These are phyloP conservation scores for Cyberlindnera samutprakarnensis DNA, from an alignment of 805 yeast species.

Conservation along the genomic window DNA sequence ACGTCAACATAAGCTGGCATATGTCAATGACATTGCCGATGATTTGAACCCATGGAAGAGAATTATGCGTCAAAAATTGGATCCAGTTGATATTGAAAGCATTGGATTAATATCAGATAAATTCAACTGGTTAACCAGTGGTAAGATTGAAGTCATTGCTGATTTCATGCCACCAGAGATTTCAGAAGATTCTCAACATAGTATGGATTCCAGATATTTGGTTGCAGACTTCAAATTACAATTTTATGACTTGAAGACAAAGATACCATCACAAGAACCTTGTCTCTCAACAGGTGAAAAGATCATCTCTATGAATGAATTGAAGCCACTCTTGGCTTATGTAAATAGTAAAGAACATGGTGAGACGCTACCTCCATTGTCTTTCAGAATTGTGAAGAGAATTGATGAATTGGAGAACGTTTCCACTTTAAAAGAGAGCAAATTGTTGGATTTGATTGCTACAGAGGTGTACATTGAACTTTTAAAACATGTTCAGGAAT, in stretches of 20 bases:
- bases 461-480: constrained; percentile 54
- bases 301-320: constrained; percentile 49
- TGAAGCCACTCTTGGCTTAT: constrained; percentile 54
- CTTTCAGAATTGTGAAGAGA: constrained; percentile 39
- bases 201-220: constrained; percentile 38
- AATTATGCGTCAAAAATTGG: constrained; percentile 38
- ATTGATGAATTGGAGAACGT: constrained; percentile 35
- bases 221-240: constrained; percentile 61
- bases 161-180: constrained; percentile 60
- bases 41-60: constrained; percentile 40
- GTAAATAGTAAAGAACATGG: constrained; percentile 48
- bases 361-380: constrained; percentile 21
- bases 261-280: constrained; percentile 41
- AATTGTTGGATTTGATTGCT: constrained; percentile 41
- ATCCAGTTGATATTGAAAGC: constrained; percentile 30
- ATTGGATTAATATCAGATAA: constrained; percentile 24
- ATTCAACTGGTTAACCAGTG: constrained; percentile 67
- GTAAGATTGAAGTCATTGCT: constrained; percentile 61
- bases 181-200: constrained; percentile 28
- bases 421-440: constrained; percentile 32
- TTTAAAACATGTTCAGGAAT: constrained; percentile 43
- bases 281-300: constrained; percentile 46
- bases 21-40: constrained; percentile 30
- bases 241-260: constrained; percentile 55
- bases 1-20: constrained; percentile 51